These are phyloP conservation scores for Solanum pimpinellifolium DNA, from an alignment of 257 asterid species.

Conservation along the genomic window DNA sequence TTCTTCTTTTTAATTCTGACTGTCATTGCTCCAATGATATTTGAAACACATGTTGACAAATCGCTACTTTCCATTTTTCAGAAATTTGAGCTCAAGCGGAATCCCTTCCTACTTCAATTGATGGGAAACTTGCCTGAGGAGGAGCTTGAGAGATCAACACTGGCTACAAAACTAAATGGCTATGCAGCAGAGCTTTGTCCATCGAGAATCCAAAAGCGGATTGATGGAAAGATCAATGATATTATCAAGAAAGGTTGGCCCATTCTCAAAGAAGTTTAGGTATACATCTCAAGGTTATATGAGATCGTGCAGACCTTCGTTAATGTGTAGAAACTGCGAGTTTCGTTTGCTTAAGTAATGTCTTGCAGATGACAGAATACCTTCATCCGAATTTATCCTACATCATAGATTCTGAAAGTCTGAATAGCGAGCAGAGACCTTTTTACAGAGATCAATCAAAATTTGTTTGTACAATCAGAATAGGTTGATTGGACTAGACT, in stretches of 20 bases:
- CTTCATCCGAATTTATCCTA: neutral
- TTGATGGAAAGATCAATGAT: slow-evolving; percentile 63
- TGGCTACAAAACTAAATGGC: slow-evolving; percentile 79
- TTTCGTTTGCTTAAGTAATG: neutral
- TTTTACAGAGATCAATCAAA: neutral
- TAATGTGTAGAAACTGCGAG: neutral
- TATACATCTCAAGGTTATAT: neutral
- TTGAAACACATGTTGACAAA: neutral
- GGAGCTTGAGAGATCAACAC: slow-evolving; percentile 69
- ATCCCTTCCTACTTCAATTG: slow-evolving; percentile 77
- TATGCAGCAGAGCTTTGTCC: slow-evolving; percentile 96
- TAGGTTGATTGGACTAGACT: neutral
- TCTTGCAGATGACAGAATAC: neutral
- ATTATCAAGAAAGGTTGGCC: slow-evolving; percentile 91
- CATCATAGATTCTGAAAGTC: neutral
- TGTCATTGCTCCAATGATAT: neutral
- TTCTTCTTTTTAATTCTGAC: neutral
- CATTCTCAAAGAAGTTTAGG: slow-evolving; percentile 56
- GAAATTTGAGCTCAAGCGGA: slow-evolving; percentile 95
- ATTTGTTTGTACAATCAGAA: neutral
- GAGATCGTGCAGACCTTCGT: neutral
- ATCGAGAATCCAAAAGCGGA: slow-evolving; percentile 46
- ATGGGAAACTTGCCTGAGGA: slow-evolving; percentile 84
- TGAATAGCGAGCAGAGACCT: neutral
- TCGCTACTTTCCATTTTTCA: slow-evolving; percentile 11